phyloP scores from a whole-genome alignment of 2,329 filamentous ascomycete genomes.

The Pseudocercospora eumusae region DNA sequence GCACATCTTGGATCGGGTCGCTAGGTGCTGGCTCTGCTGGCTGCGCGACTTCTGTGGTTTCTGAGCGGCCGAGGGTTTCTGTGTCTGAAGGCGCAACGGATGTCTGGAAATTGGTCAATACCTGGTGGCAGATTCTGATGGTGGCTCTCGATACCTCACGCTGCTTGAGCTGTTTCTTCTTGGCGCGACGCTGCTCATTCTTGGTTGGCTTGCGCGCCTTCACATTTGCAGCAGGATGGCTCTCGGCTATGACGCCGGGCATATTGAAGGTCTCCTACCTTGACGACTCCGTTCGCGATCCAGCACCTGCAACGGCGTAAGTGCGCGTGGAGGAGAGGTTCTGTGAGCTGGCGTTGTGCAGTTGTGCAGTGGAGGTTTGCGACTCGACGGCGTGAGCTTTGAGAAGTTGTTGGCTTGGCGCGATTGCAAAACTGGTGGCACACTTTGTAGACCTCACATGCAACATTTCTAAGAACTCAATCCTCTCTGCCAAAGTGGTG shows the following conservation, averaged over 20 bases:
- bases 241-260: slow-evolving; percentile 40
- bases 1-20: slow-evolving; percentile 33
- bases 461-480: too few species aligned
- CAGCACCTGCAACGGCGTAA: background rate
- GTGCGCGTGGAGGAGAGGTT: background rate
- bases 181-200: slow-evolving; percentile 88
- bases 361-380: background rate
- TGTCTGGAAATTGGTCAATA: slow-evolving; percentile 23
- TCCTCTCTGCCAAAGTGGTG: background rate
- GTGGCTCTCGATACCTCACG: slow-evolving; percentile 48
- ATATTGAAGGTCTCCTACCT: slow-evolving; percentile 35
- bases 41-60: slow-evolving; percentile 32
- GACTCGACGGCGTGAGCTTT: background rate
- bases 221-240: slow-evolving; percentile 26
- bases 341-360: background rate
- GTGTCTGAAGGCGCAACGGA: slow-evolving; percentile 36
- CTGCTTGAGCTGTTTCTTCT: slow-evolving; percentile 86
- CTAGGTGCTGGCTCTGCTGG: slow-evolving; percentile 33
- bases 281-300: slow-evolving; percentile 7
- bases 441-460: background rate
- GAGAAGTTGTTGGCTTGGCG: background rate
- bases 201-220: slow-evolving; percentile 73
- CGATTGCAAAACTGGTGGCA: background rate
- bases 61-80: slow-evolving; percentile 34
- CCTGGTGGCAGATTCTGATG: background rate